Evolutionary conservation across 257 asterid genomes (phyloP).

Genomic region (Misopates orontium): DNA sequence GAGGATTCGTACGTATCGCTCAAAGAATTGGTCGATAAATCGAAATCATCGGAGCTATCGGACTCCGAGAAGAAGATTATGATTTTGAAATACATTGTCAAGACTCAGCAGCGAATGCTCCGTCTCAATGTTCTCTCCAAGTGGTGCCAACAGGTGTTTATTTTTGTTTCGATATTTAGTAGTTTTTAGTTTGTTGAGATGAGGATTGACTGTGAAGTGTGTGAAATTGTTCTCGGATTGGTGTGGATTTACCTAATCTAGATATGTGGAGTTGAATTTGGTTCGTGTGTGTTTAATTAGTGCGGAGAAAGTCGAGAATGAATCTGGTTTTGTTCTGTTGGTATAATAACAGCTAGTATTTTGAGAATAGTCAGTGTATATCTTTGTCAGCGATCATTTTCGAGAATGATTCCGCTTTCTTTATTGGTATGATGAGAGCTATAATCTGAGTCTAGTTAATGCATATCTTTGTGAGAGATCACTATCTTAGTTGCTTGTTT

Average conservation of each 20-base stretch:
- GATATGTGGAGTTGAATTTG: slow-evolving; percentile 18
- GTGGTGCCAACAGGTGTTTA: slow-evolving; percentile 96
- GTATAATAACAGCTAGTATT: not conserved
- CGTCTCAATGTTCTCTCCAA: slow-evolving; percentile 97
- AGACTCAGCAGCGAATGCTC: slow-evolving; percentile 97
- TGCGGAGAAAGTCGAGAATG: not conserved
- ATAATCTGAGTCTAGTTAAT: slow-evolving; percentile 2
- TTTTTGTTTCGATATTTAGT: not conserved
- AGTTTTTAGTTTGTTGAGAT: not conserved
- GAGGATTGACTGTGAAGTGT: not conserved
- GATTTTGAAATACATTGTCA: slow-evolving; percentile 83
- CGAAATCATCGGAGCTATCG: slow-evolving; percentile 66
- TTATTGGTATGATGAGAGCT: not conserved
- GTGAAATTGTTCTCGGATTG: slow-evolving; percentile 20
- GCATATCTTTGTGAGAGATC: not conserved
- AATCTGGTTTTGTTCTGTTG: too few species aligned
- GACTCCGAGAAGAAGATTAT: slow-evolving; percentile 93
- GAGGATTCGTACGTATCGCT: slow-evolving; percentile 74
- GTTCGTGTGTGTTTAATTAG: slow-evolving; percentile 12
- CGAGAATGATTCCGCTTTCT: not conserved
- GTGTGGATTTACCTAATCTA: slow-evolving; percentile 26
- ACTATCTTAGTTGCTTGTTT: not conserved
- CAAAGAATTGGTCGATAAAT: slow-evolving; percentile 86
- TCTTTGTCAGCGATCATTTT: not conserved
- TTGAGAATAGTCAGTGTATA: slow-evolving; percentile 4